Evolutionary conservation across 345 rosid species (phyloP), one percentile per base, ranked within the genome.

Genomic region (Salix purpurea): DNA sequence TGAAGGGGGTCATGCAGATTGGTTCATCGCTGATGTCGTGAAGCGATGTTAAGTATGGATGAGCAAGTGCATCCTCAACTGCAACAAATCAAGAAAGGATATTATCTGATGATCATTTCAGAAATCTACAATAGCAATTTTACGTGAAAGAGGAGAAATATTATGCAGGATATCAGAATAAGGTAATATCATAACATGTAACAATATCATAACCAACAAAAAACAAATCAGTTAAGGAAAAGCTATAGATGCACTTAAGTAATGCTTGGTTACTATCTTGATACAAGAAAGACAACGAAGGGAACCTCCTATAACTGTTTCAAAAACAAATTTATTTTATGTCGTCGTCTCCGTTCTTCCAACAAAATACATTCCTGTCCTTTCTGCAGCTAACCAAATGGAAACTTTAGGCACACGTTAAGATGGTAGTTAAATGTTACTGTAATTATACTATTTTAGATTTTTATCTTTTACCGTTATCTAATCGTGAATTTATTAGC

Each of bases 1-100:
- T 84, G 83, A 93, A 95, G 65, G 94, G 94, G 30, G 69, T 87
- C 82, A 48, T 69, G 89, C 97, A 93, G 39, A 85, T 84, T 3
- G 99, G 97, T 82, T 96, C 98, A 8, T 96, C 92, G 2, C 85
- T 89, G 50, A 78, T 86, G 81, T 92, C 96, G 2, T 87, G 92
- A 67, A 87, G 81, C 0, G 89, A 82, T 4, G 77, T 78, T 61
- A 95, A 84, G 86, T 91, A 96, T 7, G 97, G 97, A 84, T 95
- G 96, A 65, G 93, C 94, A 44, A 93, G 91, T 12, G 99, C 97
- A 26, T 80, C 91, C 80, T 91, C 91, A 72, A 90, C 99, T 95
- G 84, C 5, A 80, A 21, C 70, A 71, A 23, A 8, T 34, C 14
- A 26, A 24, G 24, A 67, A 44, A 32, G 32, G 28, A 67, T 19